Conservation (phyloP, 139 green algal species). For the Chlorella sp. region DNA sequence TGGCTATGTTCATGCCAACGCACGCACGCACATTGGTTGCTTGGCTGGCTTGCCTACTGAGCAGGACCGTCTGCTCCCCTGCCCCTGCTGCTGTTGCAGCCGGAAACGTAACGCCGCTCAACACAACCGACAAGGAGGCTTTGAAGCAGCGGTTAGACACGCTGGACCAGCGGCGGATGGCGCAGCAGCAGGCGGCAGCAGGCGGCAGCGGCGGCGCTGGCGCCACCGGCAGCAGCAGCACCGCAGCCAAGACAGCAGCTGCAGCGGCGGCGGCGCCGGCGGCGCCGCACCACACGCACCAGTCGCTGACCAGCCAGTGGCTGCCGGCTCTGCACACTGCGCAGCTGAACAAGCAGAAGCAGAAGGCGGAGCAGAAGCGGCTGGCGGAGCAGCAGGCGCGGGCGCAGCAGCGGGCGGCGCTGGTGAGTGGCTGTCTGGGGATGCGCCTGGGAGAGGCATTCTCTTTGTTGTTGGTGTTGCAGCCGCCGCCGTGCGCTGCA, state of each 20-base stretch:
- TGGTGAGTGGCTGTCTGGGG: not conserved
- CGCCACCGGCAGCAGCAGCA: not conserved
- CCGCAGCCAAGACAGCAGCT: not conserved
- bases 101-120: slow-evolving; percentile 17
- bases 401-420: slow-evolving; percentile 7
- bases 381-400: slow-evolving; percentile 7
- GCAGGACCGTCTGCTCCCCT: no score
- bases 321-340: slow-evolving; percentile 20
- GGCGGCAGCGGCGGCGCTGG: no score
- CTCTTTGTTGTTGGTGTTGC: no score
- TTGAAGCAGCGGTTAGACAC: slow-evolving; percentile 15
- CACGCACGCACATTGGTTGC: no score
- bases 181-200: not conserved
- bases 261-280: not conserved
- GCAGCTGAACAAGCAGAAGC: slow-evolving; percentile 6
- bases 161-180: not conserved
- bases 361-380: slow-evolving; percentile 33
- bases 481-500: no score
- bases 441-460: no score
- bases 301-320: slow-evolving; percentile 13
- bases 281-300: not conserved
- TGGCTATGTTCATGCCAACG: no score
- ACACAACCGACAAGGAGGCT: slow-evolving; percentile 29
- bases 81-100: not conserved
- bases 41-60: no score